Conservation (phyloP, 139 green algal species). For the Trebouxia sp. region DNA sequence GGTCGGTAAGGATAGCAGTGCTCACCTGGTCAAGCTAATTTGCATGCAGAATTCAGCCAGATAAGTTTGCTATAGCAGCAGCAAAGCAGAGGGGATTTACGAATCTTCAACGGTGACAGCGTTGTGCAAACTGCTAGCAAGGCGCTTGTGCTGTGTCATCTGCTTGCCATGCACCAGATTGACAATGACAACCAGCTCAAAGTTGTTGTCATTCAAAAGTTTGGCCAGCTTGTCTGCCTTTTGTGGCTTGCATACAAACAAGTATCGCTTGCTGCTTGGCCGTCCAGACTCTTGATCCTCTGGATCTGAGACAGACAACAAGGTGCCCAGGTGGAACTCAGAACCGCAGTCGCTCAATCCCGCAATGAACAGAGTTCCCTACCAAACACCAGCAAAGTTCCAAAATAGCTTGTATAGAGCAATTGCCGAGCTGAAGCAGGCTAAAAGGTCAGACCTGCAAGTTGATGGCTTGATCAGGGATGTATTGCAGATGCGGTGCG, state of each 20-base stretch:
- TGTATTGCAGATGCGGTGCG: background rate
- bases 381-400: too few species aligned
- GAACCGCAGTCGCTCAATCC: background rate
- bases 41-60: too few species aligned
- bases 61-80: too few species aligned
- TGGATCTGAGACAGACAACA: background rate
- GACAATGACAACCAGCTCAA: background rate
- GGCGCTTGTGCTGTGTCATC: background rate
- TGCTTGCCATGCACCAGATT: background rate
- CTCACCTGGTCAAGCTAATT: too few species aligned
- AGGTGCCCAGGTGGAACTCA: background rate
- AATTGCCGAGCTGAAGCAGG: too few species aligned
- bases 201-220: background rate
- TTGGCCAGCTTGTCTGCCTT: background rate
- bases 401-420: background rate
- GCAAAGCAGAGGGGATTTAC: background rate
- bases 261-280: background rate
- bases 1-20: too few species aligned
- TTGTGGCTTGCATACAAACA: too few species aligned
- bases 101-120: background rate
- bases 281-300: too few species aligned
- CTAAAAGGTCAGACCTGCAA: background rate
- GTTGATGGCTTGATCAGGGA: background rate
- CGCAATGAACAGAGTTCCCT: background rate
- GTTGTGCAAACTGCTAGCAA: background rate